phyloP scores from a whole-genome alignment of 2,329 filamentous ascomycete species.

The Penicillium polonicum region DNA sequence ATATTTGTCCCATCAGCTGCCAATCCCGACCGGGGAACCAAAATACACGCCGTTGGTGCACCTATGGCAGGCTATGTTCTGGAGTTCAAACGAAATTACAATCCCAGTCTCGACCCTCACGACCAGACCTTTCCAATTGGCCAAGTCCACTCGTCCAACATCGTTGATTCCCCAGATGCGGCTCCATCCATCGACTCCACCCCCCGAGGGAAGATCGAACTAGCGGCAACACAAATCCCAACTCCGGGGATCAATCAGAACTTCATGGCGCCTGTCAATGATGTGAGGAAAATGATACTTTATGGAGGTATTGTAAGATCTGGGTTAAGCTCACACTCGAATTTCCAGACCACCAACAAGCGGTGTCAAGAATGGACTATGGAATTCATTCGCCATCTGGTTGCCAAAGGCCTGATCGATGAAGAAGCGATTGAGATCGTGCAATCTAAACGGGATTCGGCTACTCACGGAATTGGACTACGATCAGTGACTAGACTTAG shows the following conservation, averaged over 20 bases:
- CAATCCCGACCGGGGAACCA: conserved; percentile 21
- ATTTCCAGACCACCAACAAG: conserved; percentile 30
- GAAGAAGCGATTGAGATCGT: conserved; percentile 26
- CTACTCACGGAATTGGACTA: conserved; percentile 30
- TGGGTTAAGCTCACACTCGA: background rate
- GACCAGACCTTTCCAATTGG: conserved; percentile 23
- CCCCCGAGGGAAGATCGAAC: conserved; percentile 29
- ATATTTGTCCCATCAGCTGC: conserved; percentile 29
- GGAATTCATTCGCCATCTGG: conserved; percentile 31
- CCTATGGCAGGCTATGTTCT: conserved; percentile 34
- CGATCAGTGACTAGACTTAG: conserved; percentile 4
- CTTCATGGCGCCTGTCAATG: conserved; percentile 37
- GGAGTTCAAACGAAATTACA: conserved; percentile 33
- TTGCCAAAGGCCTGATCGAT: conserved; percentile 22
- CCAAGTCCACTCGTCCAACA: conserved; percentile 21
- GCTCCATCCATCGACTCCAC: conserved; percentile 15
- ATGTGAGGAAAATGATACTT: conserved; percentile 20
- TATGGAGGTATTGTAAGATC: background rate
- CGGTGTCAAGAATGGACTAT: conserved; percentile 38
- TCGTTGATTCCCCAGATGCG: conserved; percentile 18
- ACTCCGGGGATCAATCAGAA: conserved; percentile 35
- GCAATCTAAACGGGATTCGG: conserved; percentile 32
- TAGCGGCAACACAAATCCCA: conserved; percentile 28
- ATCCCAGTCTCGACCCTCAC: conserved; percentile 9
- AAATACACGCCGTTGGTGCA: conserved; percentile 35